Evolutionary conservation across 2,329 filamentous ascomycete genomes (phyloP).

Genomic region (Xylariaceae sp.): DNA sequence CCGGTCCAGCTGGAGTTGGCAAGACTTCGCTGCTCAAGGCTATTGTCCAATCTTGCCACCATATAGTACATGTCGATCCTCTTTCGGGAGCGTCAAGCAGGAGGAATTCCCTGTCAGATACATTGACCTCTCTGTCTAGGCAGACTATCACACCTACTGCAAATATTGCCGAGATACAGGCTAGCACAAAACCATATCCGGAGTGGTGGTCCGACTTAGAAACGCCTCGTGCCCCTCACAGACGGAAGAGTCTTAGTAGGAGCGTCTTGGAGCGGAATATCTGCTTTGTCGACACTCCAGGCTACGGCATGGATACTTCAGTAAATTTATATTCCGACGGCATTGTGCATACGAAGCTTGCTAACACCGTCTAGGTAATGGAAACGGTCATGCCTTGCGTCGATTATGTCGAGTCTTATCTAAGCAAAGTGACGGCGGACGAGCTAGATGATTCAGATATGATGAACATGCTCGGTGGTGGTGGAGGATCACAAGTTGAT

Average conservation of each 20-base stretch:
- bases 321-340: constrained; percentile 35
- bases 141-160: constrained; percentile 28
- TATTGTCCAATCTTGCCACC: constrained; percentile 79
- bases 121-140: constrained; percentile 10
- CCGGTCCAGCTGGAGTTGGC: constrained; percentile 69
- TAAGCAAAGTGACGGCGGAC: constrained; percentile 60
- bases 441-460: constrained; percentile 70
- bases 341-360: background rate
- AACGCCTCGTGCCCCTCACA: constrained; percentile 53
- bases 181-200: constrained; percentile 80
- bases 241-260: constrained; percentile 70
- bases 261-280: constrained; percentile 84
- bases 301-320: constrained; percentile 51
- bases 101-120: constrained; percentile 18
- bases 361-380: constrained; percentile 33
- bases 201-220: constrained; percentile 84
- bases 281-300: constrained; percentile 85
- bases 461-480: constrained; percentile 71
- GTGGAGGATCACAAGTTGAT: constrained; percentile 80
- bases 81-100: constrained; percentile 33
- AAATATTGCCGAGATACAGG: constrained; percentile 64
- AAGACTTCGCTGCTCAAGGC: constrained; percentile 89
- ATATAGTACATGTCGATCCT: constrained; percentile 90
- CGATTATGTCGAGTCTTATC: constrained; percentile 68
- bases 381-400: constrained; percentile 58